These are phyloP conservation scores for Lunularia cruciata DNA, from an alignment of 225 moss, liverwort and hornwort genomes.

Conservation along the genomic window DNA sequence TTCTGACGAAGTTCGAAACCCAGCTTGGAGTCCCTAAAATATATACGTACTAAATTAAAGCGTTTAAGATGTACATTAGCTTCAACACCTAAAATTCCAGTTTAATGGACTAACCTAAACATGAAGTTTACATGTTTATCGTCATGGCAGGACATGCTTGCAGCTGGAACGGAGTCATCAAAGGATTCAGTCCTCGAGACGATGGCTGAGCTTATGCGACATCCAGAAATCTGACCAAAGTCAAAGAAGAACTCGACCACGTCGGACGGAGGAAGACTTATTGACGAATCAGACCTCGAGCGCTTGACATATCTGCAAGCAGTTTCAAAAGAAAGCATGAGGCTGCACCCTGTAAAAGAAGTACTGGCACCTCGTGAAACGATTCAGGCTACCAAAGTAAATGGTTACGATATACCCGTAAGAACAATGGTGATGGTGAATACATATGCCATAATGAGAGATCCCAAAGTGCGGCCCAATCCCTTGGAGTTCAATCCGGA, in stretches of 20 bases:
- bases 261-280: slow-evolving; percentile 45
- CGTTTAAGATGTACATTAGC: too few relatives aligned
- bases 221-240: slow-evolving; percentile 40
- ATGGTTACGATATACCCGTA: too few relatives aligned
- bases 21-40: not conserved
- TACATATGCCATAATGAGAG: too few relatives aligned
- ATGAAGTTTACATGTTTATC: not conserved
- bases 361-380: too few relatives aligned
- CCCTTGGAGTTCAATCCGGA: too few relatives aligned
- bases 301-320: slow-evolving; percentile 53
- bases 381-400: too few relatives aligned
- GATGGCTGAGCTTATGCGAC: slow-evolving; percentile 45
- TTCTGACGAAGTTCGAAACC: not conserved
- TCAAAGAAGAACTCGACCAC: slow-evolving; percentile 45
- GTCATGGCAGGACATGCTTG: slow-evolving; percentile 45
- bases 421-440: too few relatives aligned
- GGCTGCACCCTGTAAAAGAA: slow-evolving; percentile 46
- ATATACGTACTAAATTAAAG: not conserved
- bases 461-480: too few relatives aligned
- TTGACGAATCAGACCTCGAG: slow-evolving; percentile 47
- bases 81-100: too few relatives aligned
- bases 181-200: slow-evolving; percentile 47
- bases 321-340: slow-evolving; percentile 48
- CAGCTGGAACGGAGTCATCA: slow-evolving; percentile 53
- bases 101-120: not conserved